Evolutionary conservation across 495 filamentous ascomycete genomes (phyloP).

Genomic region (Talaromyces thailandensis): DNA sequence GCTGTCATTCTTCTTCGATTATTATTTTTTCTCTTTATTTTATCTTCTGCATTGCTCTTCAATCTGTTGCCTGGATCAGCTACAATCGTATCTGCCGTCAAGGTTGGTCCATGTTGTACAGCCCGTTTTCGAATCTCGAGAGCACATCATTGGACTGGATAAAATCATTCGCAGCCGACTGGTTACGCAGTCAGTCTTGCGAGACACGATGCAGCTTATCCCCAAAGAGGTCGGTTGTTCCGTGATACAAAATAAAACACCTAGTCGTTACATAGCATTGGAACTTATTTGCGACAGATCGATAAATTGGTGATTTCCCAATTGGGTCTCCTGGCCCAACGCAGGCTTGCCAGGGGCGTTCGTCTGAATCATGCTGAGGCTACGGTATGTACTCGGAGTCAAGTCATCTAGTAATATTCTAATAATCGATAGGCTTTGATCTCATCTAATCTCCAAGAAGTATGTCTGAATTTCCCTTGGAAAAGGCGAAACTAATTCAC

Average conservation of each 20-base stretch:
- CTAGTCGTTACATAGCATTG: no score
- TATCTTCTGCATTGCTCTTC: neutral
- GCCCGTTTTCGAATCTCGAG: neutral
- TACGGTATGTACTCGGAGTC: conserved; percentile 43
- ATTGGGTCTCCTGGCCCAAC: conserved; percentile 79
- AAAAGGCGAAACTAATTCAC: neutral
- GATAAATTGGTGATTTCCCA: conserved; percentile 96
- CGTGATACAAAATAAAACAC: no score
- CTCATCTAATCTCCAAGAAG: conserved; percentile 82
- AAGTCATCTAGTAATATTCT: conserved; percentile 1
- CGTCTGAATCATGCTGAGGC: conserved; percentile 89
- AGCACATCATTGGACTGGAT: neutral
- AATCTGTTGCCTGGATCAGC: neutral
- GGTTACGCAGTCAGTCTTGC: neutral
- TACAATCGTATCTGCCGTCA: neutral
- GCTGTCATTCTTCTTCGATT: neutral
- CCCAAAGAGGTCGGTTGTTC: conserved; percentile 76
- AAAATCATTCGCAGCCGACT: neutral
- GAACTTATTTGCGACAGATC: no score
- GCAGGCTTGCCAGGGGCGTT: conserved; percentile 79
- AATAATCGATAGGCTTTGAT: conserved; percentile 64
- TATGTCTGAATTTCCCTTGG: conserved; percentile 18
- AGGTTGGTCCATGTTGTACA: neutral
- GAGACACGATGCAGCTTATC: conserved; percentile 63
- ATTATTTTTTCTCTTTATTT: neutral